phyloP scores from a whole-genome alignment of 2,329 filamentous ascomycete genomes.

The Bipolaris zeicola region DNA sequence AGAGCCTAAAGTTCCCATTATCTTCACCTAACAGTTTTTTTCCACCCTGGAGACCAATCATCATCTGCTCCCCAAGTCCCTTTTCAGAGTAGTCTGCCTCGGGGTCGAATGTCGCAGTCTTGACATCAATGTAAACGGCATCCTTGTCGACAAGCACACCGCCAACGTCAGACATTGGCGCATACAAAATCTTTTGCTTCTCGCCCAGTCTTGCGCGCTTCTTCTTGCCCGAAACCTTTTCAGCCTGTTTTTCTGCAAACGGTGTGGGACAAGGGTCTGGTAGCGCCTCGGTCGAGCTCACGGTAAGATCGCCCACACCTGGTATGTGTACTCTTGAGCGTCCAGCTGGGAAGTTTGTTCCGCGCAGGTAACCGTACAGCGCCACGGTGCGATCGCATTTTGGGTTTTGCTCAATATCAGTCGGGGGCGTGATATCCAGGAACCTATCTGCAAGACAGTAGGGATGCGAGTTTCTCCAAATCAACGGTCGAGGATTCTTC shows the following conservation, averaged over 20 bases:
- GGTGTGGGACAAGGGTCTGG: slow-evolving; percentile 97
- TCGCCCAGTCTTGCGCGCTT: slow-evolving; percentile 83
- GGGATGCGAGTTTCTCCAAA: slow-evolving; percentile 96
- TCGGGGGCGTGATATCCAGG: slow-evolving; percentile 92
- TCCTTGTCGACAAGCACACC: slow-evolving; percentile 96
- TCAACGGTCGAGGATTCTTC: slow-evolving; percentile 96
- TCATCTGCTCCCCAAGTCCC: slow-evolving; percentile 94
- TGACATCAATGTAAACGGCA: slow-evolving; percentile 85
- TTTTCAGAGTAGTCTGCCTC: slow-evolving; percentile 71
- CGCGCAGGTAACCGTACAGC: slow-evolving; percentile 89
- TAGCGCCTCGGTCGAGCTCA: slow-evolving; percentile 81
- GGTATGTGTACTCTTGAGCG: slow-evolving; percentile 90
- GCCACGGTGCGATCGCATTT: slow-evolving; percentile 92
- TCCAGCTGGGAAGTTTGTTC: slow-evolving; percentile 88
- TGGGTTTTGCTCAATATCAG: slow-evolving; percentile 82
- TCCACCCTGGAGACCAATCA: slow-evolving; percentile 85
- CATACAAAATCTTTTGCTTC: slow-evolving; percentile 95
- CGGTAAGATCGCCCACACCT: slow-evolving; percentile 85
- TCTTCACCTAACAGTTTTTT: slow-evolving; percentile 80
- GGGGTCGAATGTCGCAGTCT: slow-evolving; percentile 71
- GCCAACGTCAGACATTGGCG: slow-evolving; percentile 97
- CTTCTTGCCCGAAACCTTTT: slow-evolving; percentile 82
- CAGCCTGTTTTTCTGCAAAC: slow-evolving; percentile 82
- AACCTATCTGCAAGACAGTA: slow-evolving; percentile 94
- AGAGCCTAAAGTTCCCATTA: slow-evolving; percentile 82